Base-by-base conservation (phyloP, 345 rosid species). In the Chamaenerion angustifolium region DNA sequence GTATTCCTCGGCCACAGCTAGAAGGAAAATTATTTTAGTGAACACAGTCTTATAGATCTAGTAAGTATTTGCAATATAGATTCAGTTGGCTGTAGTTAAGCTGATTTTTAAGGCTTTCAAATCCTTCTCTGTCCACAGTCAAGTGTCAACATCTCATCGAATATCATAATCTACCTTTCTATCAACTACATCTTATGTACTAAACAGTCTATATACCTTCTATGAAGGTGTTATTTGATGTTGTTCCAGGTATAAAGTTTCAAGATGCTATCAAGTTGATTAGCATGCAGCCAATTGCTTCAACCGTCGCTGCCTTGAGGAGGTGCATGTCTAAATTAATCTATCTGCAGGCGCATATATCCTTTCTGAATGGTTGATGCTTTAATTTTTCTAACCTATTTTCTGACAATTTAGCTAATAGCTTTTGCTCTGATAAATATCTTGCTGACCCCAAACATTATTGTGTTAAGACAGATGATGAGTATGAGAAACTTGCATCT, bases 211-310 rank as follows among this genome's bases (percentile, higher is more conserved):
- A 55, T 42, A 14, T 67, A 37, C 35, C 62, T 45, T 53, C 71
- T 35, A 45, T 66, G 63, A 48, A 90, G 98, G 98, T 90, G 40
- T 60, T 90, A 56, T 90, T 90, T 76, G 98, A 90, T 60, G 85
- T 87, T 55, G 98, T 90, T 68, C 94, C 98, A 35, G 77, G 72
- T 64, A 73, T 90, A 71, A 83, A 72, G 56, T 90, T 74, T 67
- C 76, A 66, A 67, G 94, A 90, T 71, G 98, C 98, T 49, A 74
- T 90, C 61, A 81, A 88, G 72, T 74, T 86, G 58, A 77, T 90
- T 51, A 83, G 80, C 66, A 77, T 86, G 92, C 95, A 86, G 65
- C 98, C 98, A 59, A 78, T 75, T 67, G 79, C 82, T 70, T 90
- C 95, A 62, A 75, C 76, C 54, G 19, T 66, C 41, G 84, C 71